These are phyloP conservation scores for Xylaria acuta DNA, from an alignment of 495 filamentous ascomycete species.

Conservation along the genomic window DNA sequence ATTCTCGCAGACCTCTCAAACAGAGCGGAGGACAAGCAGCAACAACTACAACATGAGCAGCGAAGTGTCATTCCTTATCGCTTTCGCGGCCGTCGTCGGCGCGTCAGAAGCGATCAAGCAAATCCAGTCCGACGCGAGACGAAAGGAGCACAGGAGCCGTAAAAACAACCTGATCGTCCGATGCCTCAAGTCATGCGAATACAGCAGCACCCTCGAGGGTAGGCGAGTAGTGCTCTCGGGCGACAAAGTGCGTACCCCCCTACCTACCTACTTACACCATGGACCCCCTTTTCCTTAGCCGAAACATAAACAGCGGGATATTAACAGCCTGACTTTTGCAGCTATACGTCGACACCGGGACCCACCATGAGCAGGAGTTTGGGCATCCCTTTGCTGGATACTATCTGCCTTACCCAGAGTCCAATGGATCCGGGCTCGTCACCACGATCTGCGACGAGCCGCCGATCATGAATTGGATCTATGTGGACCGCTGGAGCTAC, in stretches of 20 bases:
- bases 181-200: constrained; percentile 50
- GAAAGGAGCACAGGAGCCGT: constrained; percentile 55
- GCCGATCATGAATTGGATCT: constrained; percentile 62
- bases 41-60: constrained; percentile 31
- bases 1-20: constrained; percentile 3
- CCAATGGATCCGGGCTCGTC: constrained; percentile 52
- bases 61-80: constrained; percentile 53
- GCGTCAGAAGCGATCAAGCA: constrained; percentile 58
- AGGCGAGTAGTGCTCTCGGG: constrained; percentile 52
- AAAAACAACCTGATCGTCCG: constrained; percentile 57
- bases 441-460: constrained; percentile 55
- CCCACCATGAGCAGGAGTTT: constrained; percentile 39
- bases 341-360: constrained; percentile 48
- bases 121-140: constrained; percentile 52
- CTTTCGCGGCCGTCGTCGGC: constrained; percentile 58
- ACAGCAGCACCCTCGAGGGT: constrained; percentile 49
- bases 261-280: background rate
- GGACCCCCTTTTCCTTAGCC: background rate
- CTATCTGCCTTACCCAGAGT: constrained; percentile 56
- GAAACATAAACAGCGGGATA: background rate
- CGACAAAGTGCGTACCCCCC: constrained; percentile 46
- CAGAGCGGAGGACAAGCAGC: background rate
- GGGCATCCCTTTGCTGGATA: constrained; percentile 59
- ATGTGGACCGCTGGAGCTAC: constrained; percentile 55
- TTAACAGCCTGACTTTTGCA: constrained; percentile 37